Evolutionary conservation across 306 rosid species (phyloP), one percentile per base, ranked within the genome.

Genomic region (Rosa multiflora): DNA sequence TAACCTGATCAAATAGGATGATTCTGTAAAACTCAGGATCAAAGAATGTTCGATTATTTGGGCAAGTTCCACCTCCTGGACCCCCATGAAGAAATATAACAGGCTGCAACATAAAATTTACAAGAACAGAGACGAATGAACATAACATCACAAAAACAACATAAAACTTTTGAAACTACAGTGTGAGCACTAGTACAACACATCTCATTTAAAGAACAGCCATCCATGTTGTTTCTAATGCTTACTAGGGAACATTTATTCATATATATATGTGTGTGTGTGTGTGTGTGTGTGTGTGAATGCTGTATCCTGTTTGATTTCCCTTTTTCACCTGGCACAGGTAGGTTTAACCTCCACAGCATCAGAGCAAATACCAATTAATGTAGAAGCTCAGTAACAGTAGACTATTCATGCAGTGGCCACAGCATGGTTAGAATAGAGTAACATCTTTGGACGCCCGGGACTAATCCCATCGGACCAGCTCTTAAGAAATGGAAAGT

Each of bases 41-140:
- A 76, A 95, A 92, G 81, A 95, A 86, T 83, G 74, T 87, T 70
- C 97, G 70, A 79, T 92, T 95, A 70, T 85, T 89, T 0, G 99
- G 93, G n/a, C 93, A 63, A 73, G 99, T 95, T 78, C 99, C 97
- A 63, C 97, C 99, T 83, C 99, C 98, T 20, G 98, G 99, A 53
- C 98, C 99, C 52, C 99, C 99, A 76, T 95, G 99, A 80, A 95
- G 86, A 87, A 92, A 92, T 59, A 92, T 78, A 78, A 92, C 96
- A 7, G 98, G 95, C 99, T 91, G 91, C 82, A 87, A 82, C 55
- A 78, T 73, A 82, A 85, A 47, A 51, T 72, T 75, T 76, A 75
- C 32, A 64, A 81, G 51, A 59, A 80, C 78, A 17, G 77, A 17
- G 77, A 48, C 66, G 15, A 8, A 13, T 53, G n/a, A 59, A 39